phyloP scores from a whole-genome alignment of 1,139 yeast genomes.

The Diutina siamensis region DNA sequence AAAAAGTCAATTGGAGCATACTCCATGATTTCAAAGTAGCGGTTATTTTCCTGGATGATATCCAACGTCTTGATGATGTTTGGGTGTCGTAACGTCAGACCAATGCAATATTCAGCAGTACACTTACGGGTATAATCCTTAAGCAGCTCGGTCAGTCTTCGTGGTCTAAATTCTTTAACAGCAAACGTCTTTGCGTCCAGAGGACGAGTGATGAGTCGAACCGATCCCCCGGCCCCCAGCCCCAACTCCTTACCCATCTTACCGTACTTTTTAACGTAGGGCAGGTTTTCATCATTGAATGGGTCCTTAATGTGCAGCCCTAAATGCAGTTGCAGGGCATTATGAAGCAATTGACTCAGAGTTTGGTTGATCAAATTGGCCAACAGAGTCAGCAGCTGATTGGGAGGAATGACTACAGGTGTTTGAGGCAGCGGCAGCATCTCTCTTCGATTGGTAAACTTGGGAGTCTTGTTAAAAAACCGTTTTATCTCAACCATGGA shows the following conservation, averaged over 20 bases:
- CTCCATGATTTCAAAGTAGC: constrained; percentile 94
- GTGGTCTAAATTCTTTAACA: constrained; percentile 88
- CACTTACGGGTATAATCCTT: constrained; percentile 92
- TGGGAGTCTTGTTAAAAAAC: constrained; percentile 9
- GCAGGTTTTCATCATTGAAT: constrained; percentile 44
- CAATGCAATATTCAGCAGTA: constrained; percentile 95
- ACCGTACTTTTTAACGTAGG: constrained; percentile 74
- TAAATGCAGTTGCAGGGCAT: background rate
- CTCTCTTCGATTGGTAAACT: background rate
- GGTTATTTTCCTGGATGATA: constrained; percentile 74
- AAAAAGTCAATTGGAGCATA: constrained; percentile 94
- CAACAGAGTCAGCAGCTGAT: constrained; percentile 29
- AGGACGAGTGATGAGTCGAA: constrained; percentile 70
- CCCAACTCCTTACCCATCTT: constrained; percentile 85
- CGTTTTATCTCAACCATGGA: constrained; percentile 57
- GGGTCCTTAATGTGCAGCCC: constrained; percentile 19
- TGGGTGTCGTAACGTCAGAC: constrained; percentile 89
- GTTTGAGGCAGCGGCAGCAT: background rate
- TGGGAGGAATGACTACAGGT: background rate
- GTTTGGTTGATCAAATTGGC: constrained; percentile 36
- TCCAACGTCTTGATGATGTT: constrained; percentile 91
- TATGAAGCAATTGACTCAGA: constrained; percentile 30
- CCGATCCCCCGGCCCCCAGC: constrained; percentile 98
- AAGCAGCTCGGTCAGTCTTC: constrained; percentile 70
- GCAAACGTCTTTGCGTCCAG: constrained; percentile 84